phyloP scores from a whole-genome alignment of 306 rosid genomes.

The Biancaea sappan region DNA sequence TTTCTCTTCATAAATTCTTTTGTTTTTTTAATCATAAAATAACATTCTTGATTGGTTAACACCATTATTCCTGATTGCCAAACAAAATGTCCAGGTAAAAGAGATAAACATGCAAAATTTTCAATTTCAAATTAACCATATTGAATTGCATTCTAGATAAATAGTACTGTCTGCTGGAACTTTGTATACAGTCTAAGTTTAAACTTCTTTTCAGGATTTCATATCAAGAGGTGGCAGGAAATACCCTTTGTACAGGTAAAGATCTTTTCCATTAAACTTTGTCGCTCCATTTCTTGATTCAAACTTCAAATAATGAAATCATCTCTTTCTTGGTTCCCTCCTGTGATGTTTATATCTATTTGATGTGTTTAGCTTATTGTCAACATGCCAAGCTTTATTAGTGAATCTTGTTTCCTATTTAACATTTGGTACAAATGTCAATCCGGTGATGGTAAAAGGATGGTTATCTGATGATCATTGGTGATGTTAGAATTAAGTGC shows the following conservation, averaged over 20 bases:
- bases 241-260: constrained; percentile 84
- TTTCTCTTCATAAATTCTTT: neutral
- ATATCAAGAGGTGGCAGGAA: constrained; percentile 78
- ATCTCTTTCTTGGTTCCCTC: neutral
- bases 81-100: neutral
- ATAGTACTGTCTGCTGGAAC: neutral
- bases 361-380: constrained; percentile 13
- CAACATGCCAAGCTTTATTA: constrained; percentile 9
- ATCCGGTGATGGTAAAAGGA: neutral
- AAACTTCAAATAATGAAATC: neutral
- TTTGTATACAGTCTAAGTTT: constrained; percentile 20
- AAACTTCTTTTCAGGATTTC: constrained; percentile 74
- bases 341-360: constrained; percentile 1
- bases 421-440: constrained; percentile 1
- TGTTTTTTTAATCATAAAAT: neutral
- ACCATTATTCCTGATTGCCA: neutral
- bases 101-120: neutral
- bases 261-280: neutral
- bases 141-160: constrained; percentile 1
- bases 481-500: neutral
- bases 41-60: neutral
- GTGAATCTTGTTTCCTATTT: neutral
- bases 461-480: constrained; percentile 8
- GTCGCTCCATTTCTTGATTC: neutral
- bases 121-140: neutral